These are phyloP conservation scores for Penstemon barbatus DNA, from an alignment of 257 asterid species.

Conservation along the genomic window DNA sequence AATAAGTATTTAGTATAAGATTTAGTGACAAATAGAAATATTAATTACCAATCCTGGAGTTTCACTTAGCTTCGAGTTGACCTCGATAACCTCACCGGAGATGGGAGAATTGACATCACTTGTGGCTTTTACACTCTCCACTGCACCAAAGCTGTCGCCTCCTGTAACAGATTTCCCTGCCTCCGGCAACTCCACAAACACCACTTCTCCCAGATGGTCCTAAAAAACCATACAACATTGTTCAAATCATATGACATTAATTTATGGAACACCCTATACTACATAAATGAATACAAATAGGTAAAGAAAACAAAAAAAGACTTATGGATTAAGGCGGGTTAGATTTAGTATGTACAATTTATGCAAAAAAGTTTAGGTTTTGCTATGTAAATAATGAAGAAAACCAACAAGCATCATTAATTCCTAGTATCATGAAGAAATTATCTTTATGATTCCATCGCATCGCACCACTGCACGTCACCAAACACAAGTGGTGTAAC, in stretches of 20 bases:
- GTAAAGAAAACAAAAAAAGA: no score
- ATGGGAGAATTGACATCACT: conserved; percentile 85
- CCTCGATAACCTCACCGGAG: conserved; percentile 81
- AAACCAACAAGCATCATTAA: no score
- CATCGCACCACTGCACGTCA: no score
- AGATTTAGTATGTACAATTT: no score
- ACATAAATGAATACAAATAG: no score
- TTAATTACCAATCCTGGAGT: conserved; percentile 83
- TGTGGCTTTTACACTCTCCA: conserved; percentile 94
- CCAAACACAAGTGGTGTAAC: no score
- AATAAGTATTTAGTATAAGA: not conserved
- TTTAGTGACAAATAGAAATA: not conserved
- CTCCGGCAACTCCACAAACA: conserved; percentile 86
- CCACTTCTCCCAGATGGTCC: conserved; percentile 94
- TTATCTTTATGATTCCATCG: no score
- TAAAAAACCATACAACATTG: conserved; percentile 21
- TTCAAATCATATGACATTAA: not conserved
- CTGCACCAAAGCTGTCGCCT: conserved; percentile 62
- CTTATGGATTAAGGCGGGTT: no score
- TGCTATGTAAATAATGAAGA: no score
- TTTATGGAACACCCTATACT: not conserved
- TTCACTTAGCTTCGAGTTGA: conserved; percentile 65
- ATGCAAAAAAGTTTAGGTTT: no score
- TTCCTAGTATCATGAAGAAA: no score
- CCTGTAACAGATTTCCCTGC: conserved; percentile 48